phyloP scores from a whole-genome alignment of 139 green algal genomes.

The Diplosphaera chodatii region DNA sequence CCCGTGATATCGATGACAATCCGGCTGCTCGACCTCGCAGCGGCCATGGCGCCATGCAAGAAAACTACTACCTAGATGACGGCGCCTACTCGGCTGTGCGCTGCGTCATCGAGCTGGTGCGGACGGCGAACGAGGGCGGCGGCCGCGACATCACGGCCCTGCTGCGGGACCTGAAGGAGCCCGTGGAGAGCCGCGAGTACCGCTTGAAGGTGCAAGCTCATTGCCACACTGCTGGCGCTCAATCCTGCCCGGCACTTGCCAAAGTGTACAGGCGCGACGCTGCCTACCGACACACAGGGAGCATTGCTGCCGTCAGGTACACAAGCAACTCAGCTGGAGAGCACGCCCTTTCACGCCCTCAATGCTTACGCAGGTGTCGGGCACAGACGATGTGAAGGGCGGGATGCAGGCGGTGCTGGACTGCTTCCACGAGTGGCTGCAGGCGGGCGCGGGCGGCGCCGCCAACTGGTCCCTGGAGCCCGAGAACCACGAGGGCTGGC shows the following conservation, averaged over 20 bases:
- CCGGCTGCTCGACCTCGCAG: neutral
- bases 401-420: constrained; percentile 46
- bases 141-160: constrained; percentile 45
- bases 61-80: constrained; percentile 95
- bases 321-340: neutral
- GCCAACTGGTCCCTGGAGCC: constrained; percentile 57
- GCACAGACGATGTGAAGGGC: constrained; percentile 10
- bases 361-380: neutral
- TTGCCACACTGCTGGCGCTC: too few species aligned
- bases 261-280: too few species aligned
- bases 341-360: too few species aligned
- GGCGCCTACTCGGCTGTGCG: constrained; percentile 84
- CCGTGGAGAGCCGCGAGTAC: constrained; percentile 62
- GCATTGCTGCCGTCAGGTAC: too few species aligned
- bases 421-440: constrained; percentile 46
- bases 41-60: constrained; percentile 86
- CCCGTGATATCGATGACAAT: too few species aligned
- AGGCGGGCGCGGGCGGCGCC: constrained; percentile 22
- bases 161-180: constrained; percentile 68
- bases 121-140: constrained; percentile 32
- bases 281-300: too few species aligned
- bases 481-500: constrained; percentile 85
- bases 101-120: constrained; percentile 82
- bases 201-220: constrained; percentile 52
- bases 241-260: too few species aligned